Evolutionary conservation across 164 flowering plant species (phyloP).

Genomic region (Liriodendron chinense): DNA sequence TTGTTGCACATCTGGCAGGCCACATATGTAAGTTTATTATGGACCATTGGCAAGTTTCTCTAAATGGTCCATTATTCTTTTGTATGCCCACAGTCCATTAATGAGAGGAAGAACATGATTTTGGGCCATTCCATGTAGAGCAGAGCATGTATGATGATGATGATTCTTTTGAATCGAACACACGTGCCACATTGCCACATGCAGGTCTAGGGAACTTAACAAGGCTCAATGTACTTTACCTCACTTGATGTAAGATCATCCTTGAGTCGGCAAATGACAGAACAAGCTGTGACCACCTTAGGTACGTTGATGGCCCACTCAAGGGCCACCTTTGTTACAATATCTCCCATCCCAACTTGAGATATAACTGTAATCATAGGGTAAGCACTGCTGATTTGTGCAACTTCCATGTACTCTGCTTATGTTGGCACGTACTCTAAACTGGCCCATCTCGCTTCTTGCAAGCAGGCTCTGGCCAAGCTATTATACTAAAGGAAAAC

Average conservation of each 20-base stretch:
- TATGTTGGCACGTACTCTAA: conserved; percentile 22
- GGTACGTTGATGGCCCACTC: conserved; percentile 29
- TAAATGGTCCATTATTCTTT: too few relatives aligned
- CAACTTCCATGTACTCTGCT: conserved; percentile 28
- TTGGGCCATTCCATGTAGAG: too few relatives aligned
- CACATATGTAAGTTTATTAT: too few relatives aligned
- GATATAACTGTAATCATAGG: conserved; percentile 12
- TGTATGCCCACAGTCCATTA: too few relatives aligned
- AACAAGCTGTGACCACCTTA: conserved; percentile 10
- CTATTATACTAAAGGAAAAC: neutral
- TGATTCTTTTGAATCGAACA: too few relatives aligned
- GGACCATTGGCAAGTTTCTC: too few relatives aligned
- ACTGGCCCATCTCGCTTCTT: conserved; percentile 37
- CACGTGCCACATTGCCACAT: too few relatives aligned
- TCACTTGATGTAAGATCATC: neutral
- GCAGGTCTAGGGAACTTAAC: too few relatives aligned
- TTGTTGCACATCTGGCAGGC: too few relatives aligned
- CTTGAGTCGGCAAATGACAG: neutral
- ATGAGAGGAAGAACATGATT: too few relatives aligned
- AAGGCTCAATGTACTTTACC: neutral
- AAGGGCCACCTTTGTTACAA: conserved; percentile 26
- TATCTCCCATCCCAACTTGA: conserved; percentile 22
- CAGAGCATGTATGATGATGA: too few relatives aligned
- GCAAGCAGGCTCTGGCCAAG: neutral
- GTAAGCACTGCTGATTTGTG: conserved; percentile 11